Evolutionary conservation across 345 rosid genomes (phyloP).

Genomic region (Eucalyptus fibrosa): DNA sequence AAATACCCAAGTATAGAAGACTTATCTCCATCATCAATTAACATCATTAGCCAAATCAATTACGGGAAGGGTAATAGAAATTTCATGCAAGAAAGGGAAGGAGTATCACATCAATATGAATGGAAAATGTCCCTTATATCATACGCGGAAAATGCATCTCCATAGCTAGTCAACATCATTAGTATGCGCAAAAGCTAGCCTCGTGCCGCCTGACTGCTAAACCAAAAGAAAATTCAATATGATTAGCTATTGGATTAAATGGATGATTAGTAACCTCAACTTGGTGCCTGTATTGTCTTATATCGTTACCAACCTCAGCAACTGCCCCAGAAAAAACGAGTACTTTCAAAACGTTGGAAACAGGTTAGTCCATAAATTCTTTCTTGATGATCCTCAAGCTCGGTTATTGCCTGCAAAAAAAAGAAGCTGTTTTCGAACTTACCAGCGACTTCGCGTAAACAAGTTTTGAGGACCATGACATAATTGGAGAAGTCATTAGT

Average conservation of each 20-base stretch:
- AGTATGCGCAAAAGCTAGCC: not conserved
- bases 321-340: constrained; percentile 40
- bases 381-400: constrained; percentile 22
- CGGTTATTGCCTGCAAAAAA: constrained; percentile 15
- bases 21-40: not conserved
- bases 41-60: not conserved
- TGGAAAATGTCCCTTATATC: not conserved
- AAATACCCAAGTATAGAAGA: not conserved
- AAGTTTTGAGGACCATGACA: not conserved
- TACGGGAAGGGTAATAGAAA: not conserved
- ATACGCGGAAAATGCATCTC: not conserved
- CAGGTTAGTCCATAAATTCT: constrained; percentile 27
- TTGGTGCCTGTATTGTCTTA: not conserved
- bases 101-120: not conserved
- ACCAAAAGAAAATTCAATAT: not conserved
- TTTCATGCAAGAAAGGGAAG: not conserved
- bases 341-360: constrained; percentile 12
- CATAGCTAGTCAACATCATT: not conserved
- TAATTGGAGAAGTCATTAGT: not conserved
- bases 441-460: not conserved
- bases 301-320: constrained; percentile 17
- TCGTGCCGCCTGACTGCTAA: not conserved
- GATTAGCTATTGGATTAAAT: not conserved
- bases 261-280: not conserved
- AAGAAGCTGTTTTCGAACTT: not conserved